Conservation (phyloP, 1,139 yeast species). For the Geotrichum macrosporum region DNA sequence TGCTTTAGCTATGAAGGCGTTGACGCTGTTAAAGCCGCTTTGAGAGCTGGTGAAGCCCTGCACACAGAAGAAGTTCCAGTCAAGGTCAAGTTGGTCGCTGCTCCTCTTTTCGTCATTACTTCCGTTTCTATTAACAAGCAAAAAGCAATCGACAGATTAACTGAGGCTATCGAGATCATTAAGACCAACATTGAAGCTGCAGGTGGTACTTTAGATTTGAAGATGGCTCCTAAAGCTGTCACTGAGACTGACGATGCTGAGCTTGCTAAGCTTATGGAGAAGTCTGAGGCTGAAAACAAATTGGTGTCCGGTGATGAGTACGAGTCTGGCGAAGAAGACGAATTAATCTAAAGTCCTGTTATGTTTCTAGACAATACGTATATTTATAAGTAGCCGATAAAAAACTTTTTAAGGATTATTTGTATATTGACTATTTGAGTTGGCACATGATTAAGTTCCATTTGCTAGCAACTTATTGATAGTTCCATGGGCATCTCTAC, state of each 20-base stretch:
- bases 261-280: conserved; percentile 85
- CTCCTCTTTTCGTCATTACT: conserved; percentile 91
- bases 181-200: conserved; percentile 61
- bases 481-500: no score
- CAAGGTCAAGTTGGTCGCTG: conserved; percentile 93
- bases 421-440: not conserved
- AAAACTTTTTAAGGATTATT: no score
- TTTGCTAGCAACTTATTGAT: no score
- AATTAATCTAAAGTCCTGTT: not conserved
- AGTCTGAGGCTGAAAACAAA: conserved; percentile 62
- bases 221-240: conserved; percentile 98
- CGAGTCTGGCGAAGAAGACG: conserved; percentile 42
- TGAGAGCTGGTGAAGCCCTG: conserved; percentile 77
- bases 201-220: conserved; percentile 86
- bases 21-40: conserved; percentile 89
- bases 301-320: conserved; percentile 60
- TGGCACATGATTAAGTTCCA: not conserved
- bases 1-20: conserved; percentile 97
- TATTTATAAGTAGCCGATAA: no score
- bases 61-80: conserved; percentile 79
- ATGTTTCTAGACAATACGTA: no score
- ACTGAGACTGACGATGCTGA: conserved; percentile 98
- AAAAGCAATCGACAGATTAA: conserved; percentile 75
- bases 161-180: conserved; percentile 73
- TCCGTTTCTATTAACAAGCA: conserved; percentile 90